phyloP scores from a whole-genome alignment of 208 protist genomes.

The Crithidia sp. region DNA sequence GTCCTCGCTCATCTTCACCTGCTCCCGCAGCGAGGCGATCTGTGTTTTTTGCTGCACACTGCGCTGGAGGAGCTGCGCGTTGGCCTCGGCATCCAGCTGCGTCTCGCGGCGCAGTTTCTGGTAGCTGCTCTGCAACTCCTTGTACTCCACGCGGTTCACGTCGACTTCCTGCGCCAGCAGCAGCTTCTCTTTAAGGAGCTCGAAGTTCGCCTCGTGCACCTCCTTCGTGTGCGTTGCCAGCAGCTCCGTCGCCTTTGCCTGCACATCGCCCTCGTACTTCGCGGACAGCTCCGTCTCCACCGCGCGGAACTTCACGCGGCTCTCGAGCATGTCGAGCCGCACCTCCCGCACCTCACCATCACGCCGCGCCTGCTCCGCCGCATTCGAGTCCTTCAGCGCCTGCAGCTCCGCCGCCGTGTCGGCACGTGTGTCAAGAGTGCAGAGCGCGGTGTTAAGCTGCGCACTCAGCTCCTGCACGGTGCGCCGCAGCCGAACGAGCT shows the following conservation, averaged over 20 bases:
- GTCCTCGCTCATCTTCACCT: conserved; percentile 66
- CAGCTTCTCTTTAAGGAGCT: conserved; percentile 73
- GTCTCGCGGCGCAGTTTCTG: conserved; percentile 45
- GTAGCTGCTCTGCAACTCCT: conserved; percentile 51
- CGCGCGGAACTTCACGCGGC: conserved; percentile 69
- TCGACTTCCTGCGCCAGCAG: conserved; percentile 62
- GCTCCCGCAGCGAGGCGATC: conserved; percentile 50
- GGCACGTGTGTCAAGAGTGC: conserved; percentile 61
- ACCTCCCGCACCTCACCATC: conserved; percentile 31
- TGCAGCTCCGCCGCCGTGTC: conserved; percentile 56
- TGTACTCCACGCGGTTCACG: conserved; percentile 9
- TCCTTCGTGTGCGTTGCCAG: conserved; percentile 67
- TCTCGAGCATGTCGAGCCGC: conserved; percentile 74
- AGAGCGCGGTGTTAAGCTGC: conserved; percentile 55
- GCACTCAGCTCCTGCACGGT: conserved; percentile 60
- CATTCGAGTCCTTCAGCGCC: conserved; percentile 33
- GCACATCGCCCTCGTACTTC: conserved; percentile 62
- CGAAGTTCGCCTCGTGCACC: conserved; percentile 73
- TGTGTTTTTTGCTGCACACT: conserved; percentile 61
- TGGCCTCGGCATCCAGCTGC: conserved; percentile 43
- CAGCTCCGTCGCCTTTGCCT: conserved; percentile 58
- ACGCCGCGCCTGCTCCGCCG: conserved; percentile 35
- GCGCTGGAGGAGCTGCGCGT: conserved; percentile 50
- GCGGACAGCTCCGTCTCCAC: conserved; percentile 52
- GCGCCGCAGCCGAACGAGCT: conserved; percentile 57